Evolutionary conservation across 495 filamentous ascomycete genomes (phyloP).

Genomic region (Monascus purpureus): DNA sequence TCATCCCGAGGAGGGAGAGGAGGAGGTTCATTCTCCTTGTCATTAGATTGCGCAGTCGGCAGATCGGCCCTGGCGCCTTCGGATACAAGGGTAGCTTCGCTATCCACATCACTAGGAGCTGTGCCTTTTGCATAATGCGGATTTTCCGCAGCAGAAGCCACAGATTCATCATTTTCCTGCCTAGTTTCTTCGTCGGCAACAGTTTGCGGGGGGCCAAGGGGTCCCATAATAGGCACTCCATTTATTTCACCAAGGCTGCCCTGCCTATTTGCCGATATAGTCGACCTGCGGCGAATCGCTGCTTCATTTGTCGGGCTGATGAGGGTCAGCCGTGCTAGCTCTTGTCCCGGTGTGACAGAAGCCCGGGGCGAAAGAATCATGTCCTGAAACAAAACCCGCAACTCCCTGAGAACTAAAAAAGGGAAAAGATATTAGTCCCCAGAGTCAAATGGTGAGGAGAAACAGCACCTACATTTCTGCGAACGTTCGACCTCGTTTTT

Average conservation of each 20-base stretch:
- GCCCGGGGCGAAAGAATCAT: slow-evolving; percentile 44
- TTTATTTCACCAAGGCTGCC: slow-evolving; percentile 34
- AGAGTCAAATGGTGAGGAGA: slow-evolving; percentile 1
- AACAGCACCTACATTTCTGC: slow-evolving; percentile 47
- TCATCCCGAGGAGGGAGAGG: slow-evolving; percentile 7
- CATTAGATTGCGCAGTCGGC: slow-evolving; percentile 12
- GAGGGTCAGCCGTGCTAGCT: slow-evolving; percentile 72
- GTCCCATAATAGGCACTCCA: slow-evolving; percentile 37
- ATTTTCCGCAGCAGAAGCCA: slow-evolving; percentile 7
- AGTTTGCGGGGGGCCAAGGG: slow-evolving; percentile 29
- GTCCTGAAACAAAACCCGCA: slow-evolving; percentile 56
- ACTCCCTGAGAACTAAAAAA: slow-evolving; percentile 49
- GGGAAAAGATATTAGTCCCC: background rate
- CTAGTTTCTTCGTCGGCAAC: slow-evolving; percentile 8
- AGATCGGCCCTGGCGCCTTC: slow-evolving; percentile 14
- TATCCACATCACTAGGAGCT: slow-evolving; percentile 20
- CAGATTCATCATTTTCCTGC: slow-evolving; percentile 13
- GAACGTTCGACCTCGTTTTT: slow-evolving; percentile 51
- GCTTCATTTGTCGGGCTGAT: slow-evolving; percentile 47
- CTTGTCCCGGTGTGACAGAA: slow-evolving; percentile 53
- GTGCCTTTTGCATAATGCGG: slow-evolving; percentile 5
- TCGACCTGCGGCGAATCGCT: slow-evolving; percentile 41
- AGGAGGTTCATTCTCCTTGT: slow-evolving; percentile 31
- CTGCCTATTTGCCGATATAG: slow-evolving; percentile 26
- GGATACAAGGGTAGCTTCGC: slow-evolving; percentile 40